Base-by-base conservation (phyloP, 805 yeast species). In the Cyberlindnera subsufficiens region DNA sequence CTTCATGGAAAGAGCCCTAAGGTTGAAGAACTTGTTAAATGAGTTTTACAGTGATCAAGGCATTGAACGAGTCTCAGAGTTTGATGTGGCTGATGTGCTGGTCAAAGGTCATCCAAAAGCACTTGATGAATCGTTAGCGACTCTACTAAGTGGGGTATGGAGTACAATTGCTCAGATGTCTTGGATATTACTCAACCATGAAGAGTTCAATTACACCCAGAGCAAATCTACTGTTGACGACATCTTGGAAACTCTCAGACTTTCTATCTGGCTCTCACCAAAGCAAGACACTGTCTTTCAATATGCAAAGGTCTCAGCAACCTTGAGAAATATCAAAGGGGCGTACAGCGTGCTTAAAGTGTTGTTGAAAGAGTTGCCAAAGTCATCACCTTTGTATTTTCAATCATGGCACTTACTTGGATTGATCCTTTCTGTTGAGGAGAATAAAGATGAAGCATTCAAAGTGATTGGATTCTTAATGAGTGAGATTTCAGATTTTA, bases 401-500 rank as follows among this genome's bases (percentile, higher is more conserved):
- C 74, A 73, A 52, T 72, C 80, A 7, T 80, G 91, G 80, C 85
- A 85, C 55, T 63, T 86, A 50, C 64, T 85, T 33, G 75, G 80
- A 0, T 69, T 86, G 43, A 61, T 84, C n/a, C 67, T 80, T 27
- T 75, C 90, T 0, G 72, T 82, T 0, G 71, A 72, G 32, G 86
- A 83, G 43, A 77, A 74, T 45, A 69, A 68, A 33, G 70, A 67
- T 35, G 76, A 76, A 30, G 74, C 83, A 14, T 76, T 75, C 44
- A 76, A 77, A 43, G 72, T 82, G 40, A 67, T 80, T 17, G 40
- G 40, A 22, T 74, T 75, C 38, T 78, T 79, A 0, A 56, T 75
- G 30, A 69, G 71, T 42, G 66, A 74, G 51, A 40, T 77, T 67
- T 31, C 67, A 59, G 62, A 62, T 15, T 51, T 45, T 17, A 17